phyloP scores from a whole-genome alignment of 768 basidiomycete genomes.

The Pleurotus eryngii region DNA sequence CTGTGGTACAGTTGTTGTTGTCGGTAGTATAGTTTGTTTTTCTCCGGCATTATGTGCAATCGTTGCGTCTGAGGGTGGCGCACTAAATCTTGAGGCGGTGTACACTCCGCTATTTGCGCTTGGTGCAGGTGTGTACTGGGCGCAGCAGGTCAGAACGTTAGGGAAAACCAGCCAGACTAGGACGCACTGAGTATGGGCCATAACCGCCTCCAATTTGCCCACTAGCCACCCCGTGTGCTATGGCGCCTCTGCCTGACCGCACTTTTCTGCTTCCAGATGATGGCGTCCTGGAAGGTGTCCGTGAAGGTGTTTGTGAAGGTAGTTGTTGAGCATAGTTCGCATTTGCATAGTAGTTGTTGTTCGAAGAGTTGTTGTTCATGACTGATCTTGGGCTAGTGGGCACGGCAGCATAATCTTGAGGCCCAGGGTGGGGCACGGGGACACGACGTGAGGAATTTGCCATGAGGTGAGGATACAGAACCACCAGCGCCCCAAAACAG shows the following conservation, averaged over 20 bases:
- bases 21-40: constrained; percentile 23
- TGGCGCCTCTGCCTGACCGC: constrained; percentile 46
- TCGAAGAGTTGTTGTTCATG: constrained; percentile 13
- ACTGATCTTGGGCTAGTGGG: constrained; percentile 55
- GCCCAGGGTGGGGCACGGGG: constrained; percentile 40
- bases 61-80: constrained; percentile 39
- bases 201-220: constrained; percentile 78
- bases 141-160: constrained; percentile 12
- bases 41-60: constrained; percentile 20
- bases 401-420: constrained; percentile 62
- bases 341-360: constrained; percentile 19
- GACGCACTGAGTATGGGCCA: constrained; percentile 82
- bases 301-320: constrained; percentile 18
- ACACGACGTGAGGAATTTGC: constrained; percentile 25
- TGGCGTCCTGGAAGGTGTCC: constrained; percentile 20
- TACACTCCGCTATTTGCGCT: constrained; percentile 44
- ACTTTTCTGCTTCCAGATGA: constrained; percentile 21
- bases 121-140: constrained; percentile 55
- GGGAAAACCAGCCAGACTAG: constrained; percentile 1
- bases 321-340: constrained; percentile 24
- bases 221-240: constrained; percentile 76
- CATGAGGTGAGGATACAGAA: constrained; percentile 17
- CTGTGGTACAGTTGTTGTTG: constrained; percentile 60
- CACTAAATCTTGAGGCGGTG: constrained; percentile 53
- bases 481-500: background rate